These are phyloP conservation scores for Colletotrichum sp. DNA, from an alignment of 2,329 filamentous ascomycete genomes.

Conservation along the genomic window DNA sequence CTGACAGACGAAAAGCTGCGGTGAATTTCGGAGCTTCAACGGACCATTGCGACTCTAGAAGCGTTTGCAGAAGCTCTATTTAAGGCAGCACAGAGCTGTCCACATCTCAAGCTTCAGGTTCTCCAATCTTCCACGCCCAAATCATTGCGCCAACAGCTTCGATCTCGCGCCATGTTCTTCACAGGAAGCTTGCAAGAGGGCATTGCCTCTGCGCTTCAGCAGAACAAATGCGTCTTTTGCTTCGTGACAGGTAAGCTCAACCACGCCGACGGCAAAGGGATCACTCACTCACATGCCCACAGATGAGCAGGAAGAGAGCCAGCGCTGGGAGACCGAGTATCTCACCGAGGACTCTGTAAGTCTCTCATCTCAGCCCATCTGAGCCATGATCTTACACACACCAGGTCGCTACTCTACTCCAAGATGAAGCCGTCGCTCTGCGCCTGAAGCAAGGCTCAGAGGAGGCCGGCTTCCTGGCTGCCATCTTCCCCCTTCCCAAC, in stretches of 20 bases:
- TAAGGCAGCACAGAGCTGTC: not conserved
- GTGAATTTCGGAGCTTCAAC: not conserved
- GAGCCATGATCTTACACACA: not conserved
- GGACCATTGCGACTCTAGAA: not conserved
- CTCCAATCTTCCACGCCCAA: not conserved
- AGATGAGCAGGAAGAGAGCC: conserved; percentile 76
- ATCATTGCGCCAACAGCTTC: not conserved
- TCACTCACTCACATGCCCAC: not conserved
- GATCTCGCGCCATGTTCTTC: conserved; percentile 72
- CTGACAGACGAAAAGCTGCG: rapidly evolving
- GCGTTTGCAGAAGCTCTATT: not conserved
- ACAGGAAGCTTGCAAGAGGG: conserved; percentile 80
- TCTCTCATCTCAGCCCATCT: not conserved
- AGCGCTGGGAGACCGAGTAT: conserved; percentile 75
- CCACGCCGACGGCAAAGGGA: not conserved
- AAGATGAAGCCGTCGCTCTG: conserved; percentile 67
- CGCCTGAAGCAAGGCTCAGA: conserved; percentile 74
- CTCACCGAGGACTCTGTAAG: conserved; percentile 61
- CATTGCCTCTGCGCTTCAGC: conserved; percentile 75
- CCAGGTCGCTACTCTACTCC: conserved; percentile 1
- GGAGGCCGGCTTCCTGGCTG: conserved; percentile 81
- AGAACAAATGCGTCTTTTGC: conserved; percentile 81
- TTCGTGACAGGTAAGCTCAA: conserved; percentile 74
- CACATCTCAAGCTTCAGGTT: not conserved
- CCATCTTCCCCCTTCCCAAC: conserved; percentile 80